Evolutionary conservation across 2,329 filamentous ascomycete species (phyloP).

Genomic region (Pestalotiopsis sp.): DNA sequence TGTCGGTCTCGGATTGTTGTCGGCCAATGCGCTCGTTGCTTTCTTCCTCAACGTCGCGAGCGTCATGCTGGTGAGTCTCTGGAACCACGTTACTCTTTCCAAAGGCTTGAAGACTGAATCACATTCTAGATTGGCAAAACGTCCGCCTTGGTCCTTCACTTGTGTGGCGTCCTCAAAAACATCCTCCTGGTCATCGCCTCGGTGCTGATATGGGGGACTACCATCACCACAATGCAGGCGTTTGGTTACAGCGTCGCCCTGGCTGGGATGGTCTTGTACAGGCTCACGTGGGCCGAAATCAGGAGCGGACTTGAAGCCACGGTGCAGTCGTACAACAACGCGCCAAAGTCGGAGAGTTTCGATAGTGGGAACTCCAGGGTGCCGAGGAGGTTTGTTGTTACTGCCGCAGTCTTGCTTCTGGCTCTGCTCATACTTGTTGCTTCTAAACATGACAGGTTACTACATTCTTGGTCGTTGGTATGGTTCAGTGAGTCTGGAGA

Average conservation of each 20-base stretch:
- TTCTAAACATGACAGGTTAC: background rate
- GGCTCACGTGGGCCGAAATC: slow-evolving; percentile 27
- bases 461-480: background rate
- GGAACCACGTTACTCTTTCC: background rate
- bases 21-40: slow-evolving; percentile 77
- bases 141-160: slow-evolving; percentile 81
- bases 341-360: background rate
- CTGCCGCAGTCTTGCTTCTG: background rate
- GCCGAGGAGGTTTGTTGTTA: background rate
- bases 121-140: slow-evolving; percentile 79
- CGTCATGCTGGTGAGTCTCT: slow-evolving; percentile 74
- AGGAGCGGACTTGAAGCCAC: background rate
- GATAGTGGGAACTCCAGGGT: background rate
- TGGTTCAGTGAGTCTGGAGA: background rate
- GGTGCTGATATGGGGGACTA: slow-evolving; percentile 77
- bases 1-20: slow-evolving; percentile 66
- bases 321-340: background rate
- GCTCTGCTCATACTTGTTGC: background rate
- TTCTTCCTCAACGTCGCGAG: slow-evolving; percentile 83
- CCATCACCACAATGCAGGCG: slow-evolving; percentile 71
- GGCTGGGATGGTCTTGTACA: slow-evolving; percentile 53
- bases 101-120: background rate
- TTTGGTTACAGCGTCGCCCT: slow-evolving; percentile 78
- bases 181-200: slow-evolving; percentile 79
- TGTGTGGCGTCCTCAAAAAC: slow-evolving; percentile 86